phyloP scores from a whole-genome alignment of 495 filamentous ascomycete species.

The Xylaria sp. region DNA sequence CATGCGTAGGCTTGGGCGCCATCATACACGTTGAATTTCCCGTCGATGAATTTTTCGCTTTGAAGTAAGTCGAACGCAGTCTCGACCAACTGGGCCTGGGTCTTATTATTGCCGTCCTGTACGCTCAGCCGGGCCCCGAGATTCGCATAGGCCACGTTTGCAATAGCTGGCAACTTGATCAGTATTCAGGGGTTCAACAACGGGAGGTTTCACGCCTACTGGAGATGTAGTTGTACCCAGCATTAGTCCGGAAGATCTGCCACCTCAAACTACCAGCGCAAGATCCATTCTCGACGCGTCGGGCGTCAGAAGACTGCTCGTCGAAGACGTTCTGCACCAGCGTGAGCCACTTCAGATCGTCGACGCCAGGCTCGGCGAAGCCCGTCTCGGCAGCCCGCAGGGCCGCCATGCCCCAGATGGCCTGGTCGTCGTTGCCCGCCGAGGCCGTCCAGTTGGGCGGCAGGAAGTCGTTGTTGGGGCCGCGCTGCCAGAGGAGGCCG shows the following conservation, averaged over 20 bases:
- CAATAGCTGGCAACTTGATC: conserved; percentile 53
- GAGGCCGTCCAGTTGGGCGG: conserved; percentile 70
- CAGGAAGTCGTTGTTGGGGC: conserved; percentile 64
- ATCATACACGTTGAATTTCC: conserved; percentile 68
- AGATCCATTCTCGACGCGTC: conserved; percentile 65
- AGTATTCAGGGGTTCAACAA: background rate
- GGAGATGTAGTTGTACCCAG: conserved; percentile 82
- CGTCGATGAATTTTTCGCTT: conserved; percentile 57
- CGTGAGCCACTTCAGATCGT: conserved; percentile 66
- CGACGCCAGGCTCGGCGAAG: conserved; percentile 58
- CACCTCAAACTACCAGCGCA: conserved; percentile 76
- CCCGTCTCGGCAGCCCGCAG: conserved; percentile 72
- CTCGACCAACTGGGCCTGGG: conserved; percentile 72
- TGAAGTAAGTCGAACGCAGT: conserved; percentile 68
- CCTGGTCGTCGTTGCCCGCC: conserved; percentile 80
- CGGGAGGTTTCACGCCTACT: conserved; percentile 38
- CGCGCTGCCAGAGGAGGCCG: conserved; percentile 65
- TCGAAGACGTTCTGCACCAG: conserved; percentile 79
- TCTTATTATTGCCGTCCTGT: conserved; percentile 69
- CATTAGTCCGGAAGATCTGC: conserved; percentile 76
- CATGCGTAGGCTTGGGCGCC: conserved; percentile 66
- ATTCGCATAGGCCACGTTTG: conserved; percentile 76
- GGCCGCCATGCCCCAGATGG: conserved; percentile 71
- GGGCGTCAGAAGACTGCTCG: conserved; percentile 54
- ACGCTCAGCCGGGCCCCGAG: conserved; percentile 69